Evolutionary conservation across 805 yeast species (phyloP), one percentile per base, ranked within the genome.

Genomic region (Candida orba): DNA sequence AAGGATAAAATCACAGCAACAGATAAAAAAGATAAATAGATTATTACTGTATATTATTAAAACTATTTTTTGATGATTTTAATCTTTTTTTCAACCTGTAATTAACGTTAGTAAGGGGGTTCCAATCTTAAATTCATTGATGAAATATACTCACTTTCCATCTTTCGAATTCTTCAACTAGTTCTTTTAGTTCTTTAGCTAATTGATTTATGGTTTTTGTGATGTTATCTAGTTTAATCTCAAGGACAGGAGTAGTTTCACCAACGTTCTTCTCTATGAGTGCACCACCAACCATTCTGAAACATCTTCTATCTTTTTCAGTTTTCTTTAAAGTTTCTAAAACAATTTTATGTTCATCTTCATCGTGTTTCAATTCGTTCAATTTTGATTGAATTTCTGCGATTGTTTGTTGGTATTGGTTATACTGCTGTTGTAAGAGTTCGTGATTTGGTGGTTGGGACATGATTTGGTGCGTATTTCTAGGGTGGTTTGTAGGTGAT

Each of bases 221-320:
- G 48, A 74, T 63, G 41, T 82, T 83, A 9, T 62, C 61, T 20
- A 69, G 56, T 52, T 84, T 88, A 23, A 75, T 68, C 41, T 73
- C 69, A 42, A 88, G 64, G 10, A 81, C 70, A 12, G 81, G 81
- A 4, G 73, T 64, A 4, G 90, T 93, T 34, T 85, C 88, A n/a
- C 73, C 80, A 5, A 88, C 93, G 4, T 80, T 73, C 51, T 85
- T 81, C 57, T 89, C 95, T 15, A 90, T 84, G 29, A 91, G 71
- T 4, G 90, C 95, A 9, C 96, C 95, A 23, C 96, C 97, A 29
- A 91, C 76, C 96, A 93, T 88, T 56, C 95, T 79, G 66, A 79
- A 89, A 57, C 97, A 88, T 58, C 81, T 80, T 48, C 99, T 76
- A 37, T 73, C 78, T 2, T 53, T 49, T 22, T 80, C 79, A 9